Conservation (phyloP, 2,329 filamentous ascomycete genomes). For the Emmonsiellopsis sp. region DNA sequence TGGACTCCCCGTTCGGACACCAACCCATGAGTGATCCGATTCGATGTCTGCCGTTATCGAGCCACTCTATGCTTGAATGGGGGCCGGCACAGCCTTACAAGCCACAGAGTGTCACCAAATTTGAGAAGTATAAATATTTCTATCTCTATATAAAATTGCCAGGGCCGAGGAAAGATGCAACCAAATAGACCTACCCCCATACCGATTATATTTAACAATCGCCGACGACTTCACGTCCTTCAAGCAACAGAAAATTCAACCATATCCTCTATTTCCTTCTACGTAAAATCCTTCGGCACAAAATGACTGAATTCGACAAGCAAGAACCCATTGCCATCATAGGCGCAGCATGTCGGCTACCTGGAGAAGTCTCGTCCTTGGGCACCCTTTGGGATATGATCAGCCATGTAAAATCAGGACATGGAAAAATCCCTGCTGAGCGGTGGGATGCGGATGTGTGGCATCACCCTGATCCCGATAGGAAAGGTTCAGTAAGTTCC, state of each 20-base stretch:
- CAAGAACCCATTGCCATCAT: conserved; percentile 27
- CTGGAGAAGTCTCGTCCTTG: conserved; percentile 18
- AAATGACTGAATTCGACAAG: not conserved
- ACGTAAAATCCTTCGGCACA: not conserved
- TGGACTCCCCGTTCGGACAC: no score
- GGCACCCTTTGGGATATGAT: conserved; percentile 22
- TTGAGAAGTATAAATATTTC: no score
- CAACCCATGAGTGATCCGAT: no score
- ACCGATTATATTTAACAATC: no score
- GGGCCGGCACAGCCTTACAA: no score
- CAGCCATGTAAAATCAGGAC: conserved; percentile 13
- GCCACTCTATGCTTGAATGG: no score
- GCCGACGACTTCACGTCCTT: not conserved
- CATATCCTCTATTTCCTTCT: not conserved
- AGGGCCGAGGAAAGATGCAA: no score
- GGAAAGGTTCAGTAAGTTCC: not conserved
- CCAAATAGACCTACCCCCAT: no score
- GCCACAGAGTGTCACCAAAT: no score
- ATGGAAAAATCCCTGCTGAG: conserved; percentile 12
- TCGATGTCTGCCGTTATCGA: no score
- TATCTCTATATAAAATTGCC: no score
- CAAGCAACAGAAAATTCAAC: not conserved
- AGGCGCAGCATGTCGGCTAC: conserved; percentile 28
- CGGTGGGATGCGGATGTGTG: conserved; percentile 15
- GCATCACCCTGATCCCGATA: conserved; percentile 10